Percentiles rank a stretch among this genome's conserved stretches.
These are phyloP conservation scores for Blastobotrys raffinosifermentans DNA, from an alignment of 1,139 yeast genomes.

Conservation along the genomic window DNA sequence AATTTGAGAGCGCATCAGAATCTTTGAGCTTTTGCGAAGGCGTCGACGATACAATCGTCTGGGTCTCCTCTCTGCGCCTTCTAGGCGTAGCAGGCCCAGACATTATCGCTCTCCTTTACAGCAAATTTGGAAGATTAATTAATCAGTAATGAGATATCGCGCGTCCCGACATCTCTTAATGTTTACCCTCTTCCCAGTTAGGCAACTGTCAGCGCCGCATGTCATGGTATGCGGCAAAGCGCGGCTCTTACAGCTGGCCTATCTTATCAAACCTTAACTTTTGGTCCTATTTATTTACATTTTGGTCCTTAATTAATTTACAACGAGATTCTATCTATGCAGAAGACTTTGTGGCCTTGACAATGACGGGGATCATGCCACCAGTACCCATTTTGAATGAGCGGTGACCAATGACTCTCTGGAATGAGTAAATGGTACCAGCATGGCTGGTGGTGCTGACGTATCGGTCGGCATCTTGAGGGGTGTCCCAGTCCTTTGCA, in stretches of 20 bases:
- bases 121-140: too few species aligned
- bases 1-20: slow-evolving; percentile 13
- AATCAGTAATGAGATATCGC: too few species aligned
- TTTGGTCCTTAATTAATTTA: too few species aligned
- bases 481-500: slow-evolving; percentile 14
- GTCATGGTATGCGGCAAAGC: too few species aligned
- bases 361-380: slow-evolving; percentile 59
- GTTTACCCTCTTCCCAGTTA: too few species aligned
- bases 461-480: slow-evolving; percentile 26
- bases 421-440: slow-evolving; percentile 51
- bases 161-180: too few species aligned
- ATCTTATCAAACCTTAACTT: too few species aligned
- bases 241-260: too few species aligned
- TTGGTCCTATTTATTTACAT: too few species aligned
- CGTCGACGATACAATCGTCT: slow-evolving; percentile 20
- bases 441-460: slow-evolving; percentile 57
- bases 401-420: slow-evolving; percentile 50
- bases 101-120: slow-evolving; percentile 5
- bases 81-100: slow-evolving; percentile 7
- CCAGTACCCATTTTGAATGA: slow-evolving; percentile 55
- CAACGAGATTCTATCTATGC: too few species aligned
- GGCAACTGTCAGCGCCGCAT: too few species aligned
- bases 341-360: slow-evolving; percentile 30
- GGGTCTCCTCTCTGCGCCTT: slow-evolving; percentile 4
- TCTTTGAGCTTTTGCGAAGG: slow-evolving; percentile 18